Conservation (phyloP, 441 rosid genomes). For the Gossypium davidsonii region DNA sequence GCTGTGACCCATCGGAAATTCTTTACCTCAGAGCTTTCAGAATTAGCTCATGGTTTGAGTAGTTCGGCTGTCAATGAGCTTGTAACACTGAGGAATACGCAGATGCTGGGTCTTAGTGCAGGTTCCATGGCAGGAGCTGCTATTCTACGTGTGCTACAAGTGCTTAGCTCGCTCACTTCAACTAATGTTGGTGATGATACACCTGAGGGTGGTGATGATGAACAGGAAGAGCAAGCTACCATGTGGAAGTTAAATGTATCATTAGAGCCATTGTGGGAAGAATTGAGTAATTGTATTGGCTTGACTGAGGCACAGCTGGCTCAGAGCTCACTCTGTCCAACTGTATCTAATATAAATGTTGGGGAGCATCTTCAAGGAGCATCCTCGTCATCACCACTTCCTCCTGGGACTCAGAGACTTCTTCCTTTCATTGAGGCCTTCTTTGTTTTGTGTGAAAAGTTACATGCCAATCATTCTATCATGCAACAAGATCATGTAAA, state of each 20-base stretch:
- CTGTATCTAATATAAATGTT: conserved; percentile 36
- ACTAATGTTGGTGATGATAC: conserved; percentile 30
- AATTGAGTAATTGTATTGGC: conserved; percentile 82
- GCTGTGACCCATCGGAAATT: conserved; percentile 55
- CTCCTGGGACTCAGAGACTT: conserved; percentile 88
- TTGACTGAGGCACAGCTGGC: conserved; percentile 77
- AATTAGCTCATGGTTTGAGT: conserved; percentile 71
- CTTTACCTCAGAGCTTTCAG: conserved; percentile 65
- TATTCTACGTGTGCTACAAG: conserved; percentile 78
- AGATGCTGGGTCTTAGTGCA: conserved; percentile 80
- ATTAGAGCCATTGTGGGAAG: conserved; percentile 91
- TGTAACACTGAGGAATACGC: conserved; percentile 57
- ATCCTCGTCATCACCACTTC: conserved; percentile 62
- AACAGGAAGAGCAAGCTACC: conserved; percentile 65
- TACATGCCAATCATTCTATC: conserved; percentile 49
- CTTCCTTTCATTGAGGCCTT: conserved; percentile 95
- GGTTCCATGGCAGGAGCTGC: conserved; percentile 95
- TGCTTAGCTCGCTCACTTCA: conserved; percentile 66
- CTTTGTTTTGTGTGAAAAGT: conserved; percentile 91
- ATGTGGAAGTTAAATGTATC: conserved; percentile 65
- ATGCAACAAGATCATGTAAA: conserved; percentile 61
- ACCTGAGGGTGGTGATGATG: conserved; percentile 36
- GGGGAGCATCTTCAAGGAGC: conserved; percentile 58
- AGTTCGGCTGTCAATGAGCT: conserved; percentile 79
- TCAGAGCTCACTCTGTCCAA: conserved; percentile 43